These are phyloP conservation scores for Verticillium zaregamsianum DNA, from an alignment of 2,329 filamentous ascomycete genomes.

Conservation along the genomic window DNA sequence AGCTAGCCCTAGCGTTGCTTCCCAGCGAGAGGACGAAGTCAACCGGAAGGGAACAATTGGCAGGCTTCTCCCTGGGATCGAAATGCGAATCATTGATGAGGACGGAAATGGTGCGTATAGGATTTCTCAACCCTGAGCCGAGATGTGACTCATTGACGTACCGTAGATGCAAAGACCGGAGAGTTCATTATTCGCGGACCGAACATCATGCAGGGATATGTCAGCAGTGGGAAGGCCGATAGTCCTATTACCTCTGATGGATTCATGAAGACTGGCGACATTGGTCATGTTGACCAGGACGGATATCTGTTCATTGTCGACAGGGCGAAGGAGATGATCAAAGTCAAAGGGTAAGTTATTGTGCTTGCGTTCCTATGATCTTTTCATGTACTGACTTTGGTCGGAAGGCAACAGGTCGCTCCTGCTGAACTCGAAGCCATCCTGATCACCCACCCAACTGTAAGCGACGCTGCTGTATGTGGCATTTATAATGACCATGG, in stretches of 20 bases:
- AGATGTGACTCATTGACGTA: not conserved
- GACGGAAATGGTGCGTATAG: constrained; percentile 2
- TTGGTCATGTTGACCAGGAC: constrained; percentile 5
- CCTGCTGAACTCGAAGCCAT: constrained; percentile 7
- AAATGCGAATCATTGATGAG: constrained; percentile 8
- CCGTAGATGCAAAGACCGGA: constrained; percentile 1
- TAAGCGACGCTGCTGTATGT: constrained; percentile 6
- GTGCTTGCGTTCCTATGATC: too few relatives aligned
- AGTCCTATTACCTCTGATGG: constrained; percentile 1
- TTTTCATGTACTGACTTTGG: not conserved
- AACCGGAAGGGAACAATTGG: constrained; percentile 5
- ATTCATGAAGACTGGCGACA: constrained; percentile 6
- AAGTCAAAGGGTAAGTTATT: constrained; percentile 6
- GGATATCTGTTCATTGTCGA: constrained; percentile 8
- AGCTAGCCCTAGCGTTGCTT: constrained; percentile 9
- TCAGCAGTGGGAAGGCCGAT: not conserved
- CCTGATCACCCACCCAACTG: constrained; percentile 4
- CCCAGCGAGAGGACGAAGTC: constrained; percentile 6
- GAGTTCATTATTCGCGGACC: constrained; percentile 8
- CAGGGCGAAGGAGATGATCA: constrained; percentile 10
- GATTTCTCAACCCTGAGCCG: not conserved
- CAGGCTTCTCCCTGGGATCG: constrained; percentile 3
- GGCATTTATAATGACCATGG: constrained; percentile 7
- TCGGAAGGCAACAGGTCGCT: constrained; percentile 5
- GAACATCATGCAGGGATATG: constrained; percentile 9